Evolutionary conservation across 2,329 filamentous ascomycete genomes (phyloP), one percentile per base, ranked within the genome.

Genomic region (Trichoderma afroharzianum): DNA sequence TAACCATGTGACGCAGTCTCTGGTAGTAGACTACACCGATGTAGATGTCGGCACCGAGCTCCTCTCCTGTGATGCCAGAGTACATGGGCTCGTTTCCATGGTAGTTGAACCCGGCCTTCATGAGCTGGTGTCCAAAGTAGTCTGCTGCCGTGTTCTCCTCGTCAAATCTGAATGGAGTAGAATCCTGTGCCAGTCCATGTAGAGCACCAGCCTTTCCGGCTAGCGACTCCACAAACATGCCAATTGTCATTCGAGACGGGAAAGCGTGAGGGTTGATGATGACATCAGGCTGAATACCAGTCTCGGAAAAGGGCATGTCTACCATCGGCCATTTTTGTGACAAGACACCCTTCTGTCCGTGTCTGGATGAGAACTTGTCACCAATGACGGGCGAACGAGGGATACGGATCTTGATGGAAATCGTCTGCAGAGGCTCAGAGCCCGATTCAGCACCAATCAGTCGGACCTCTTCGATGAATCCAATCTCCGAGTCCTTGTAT

Each of bases 191-290:
- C n/a, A 98, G 87, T 61, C 96, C 96, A 80, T 99, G 96, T 43
- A 99, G 88, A 15, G 95, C 93, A 61, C 96, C 96, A 11, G 95
- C 90, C 84, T 99, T 99, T 73, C 96, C 96, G 11, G 96, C 96
- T 67, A 99, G 88, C 6, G 95, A 98, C 85, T 99, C 96, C 79
- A 99, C 90, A 82, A 99, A 98, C 93, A 98, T 98, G 79, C 96
- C 96, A 79, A 99, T 99, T 24, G 96, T 99, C 96, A 99, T 99
- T 83, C 96, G 95, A 59, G 95, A 98, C 8, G 96, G 96, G 88
- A 99, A 99, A 79, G 96, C 96, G 87, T 99, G 96, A 53, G 96
- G 96, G 84, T 99, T 99, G 86, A 99, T 99, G 82, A 99, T 99
- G 77, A 97, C 88, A 82, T 99, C 96, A 11, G 96, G 96, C 79